phyloP scores from a whole-genome alignment of 1,284 basidiomycete genomes.

The Afroboletus lepidellus region DNA sequence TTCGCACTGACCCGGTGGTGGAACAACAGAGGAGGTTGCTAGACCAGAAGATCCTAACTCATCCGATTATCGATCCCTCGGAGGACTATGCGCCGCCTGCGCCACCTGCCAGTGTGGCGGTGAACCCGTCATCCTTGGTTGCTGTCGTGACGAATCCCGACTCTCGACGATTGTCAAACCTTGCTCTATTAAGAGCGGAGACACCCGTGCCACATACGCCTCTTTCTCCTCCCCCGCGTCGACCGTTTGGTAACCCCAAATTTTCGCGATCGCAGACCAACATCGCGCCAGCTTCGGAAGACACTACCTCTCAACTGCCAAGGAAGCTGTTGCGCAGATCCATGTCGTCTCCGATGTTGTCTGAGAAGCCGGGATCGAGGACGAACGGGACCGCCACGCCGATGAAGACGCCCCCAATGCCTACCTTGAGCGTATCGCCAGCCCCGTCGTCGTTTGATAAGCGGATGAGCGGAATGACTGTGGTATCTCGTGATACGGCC shows the following conservation, averaged over 20 bases:
- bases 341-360: slow-evolving; percentile 53
- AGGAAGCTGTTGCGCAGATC: slow-evolving; percentile 38
- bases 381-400: slow-evolving; percentile 34
- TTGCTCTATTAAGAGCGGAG: slow-evolving; percentile 45
- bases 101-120: slow-evolving; percentile 7
- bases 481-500: slow-evolving; percentile 41
- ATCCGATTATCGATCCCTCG: slow-evolving; percentile 31
- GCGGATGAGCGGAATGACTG: slow-evolving; percentile 34
- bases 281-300: slow-evolving; percentile 28
- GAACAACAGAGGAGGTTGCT: slow-evolving; percentile 29
- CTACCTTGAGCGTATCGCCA: slow-evolving; percentile 33
- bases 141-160: slow-evolving; percentile 25
- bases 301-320: slow-evolving; percentile 6
- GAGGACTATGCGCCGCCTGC: slow-evolving; percentile 26
- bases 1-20: slow-evolving; percentile 31
- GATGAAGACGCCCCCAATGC: slow-evolving; percentile 42
- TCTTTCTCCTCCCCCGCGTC: slow-evolving; percentile 61
- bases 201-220: slow-evolving; percentile 58
- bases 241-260: slow-evolving; percentile 44
- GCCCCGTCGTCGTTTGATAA: slow-evolving; percentile 27
- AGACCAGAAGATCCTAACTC: slow-evolving; percentile 29
- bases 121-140: slow-evolving; percentile 10
- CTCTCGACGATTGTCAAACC: slow-evolving; percentile 29
- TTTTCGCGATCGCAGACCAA: slow-evolving; percentile 59
- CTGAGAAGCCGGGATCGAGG: slow-evolving; percentile 40